These are phyloP conservation scores for Syncephalastrum contaminatum DNA, from an alignment of 371 early-diverging fungal genomes.

Conservation along the genomic window DNA sequence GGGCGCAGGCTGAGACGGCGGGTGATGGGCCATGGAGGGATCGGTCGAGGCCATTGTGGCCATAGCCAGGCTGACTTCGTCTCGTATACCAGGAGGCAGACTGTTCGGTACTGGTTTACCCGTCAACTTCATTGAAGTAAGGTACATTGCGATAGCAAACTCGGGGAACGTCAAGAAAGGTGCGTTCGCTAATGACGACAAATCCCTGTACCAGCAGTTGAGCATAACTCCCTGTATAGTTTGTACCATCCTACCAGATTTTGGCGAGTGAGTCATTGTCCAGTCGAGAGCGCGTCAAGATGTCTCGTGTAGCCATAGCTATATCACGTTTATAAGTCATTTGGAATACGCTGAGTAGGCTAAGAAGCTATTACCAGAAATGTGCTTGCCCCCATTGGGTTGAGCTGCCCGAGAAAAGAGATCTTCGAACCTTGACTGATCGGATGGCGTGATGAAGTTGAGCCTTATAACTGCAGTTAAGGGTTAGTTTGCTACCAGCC, in stretches of 20 bases:
- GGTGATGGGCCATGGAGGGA: slow-evolving; percentile 14
- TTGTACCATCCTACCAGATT: slow-evolving; percentile 36
- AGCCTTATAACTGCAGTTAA: slow-evolving; percentile 6
- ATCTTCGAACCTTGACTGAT: slow-evolving; percentile 50
- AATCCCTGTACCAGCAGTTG: slow-evolving; percentile 30
- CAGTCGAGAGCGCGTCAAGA: slow-evolving; percentile 38
- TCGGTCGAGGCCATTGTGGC: slow-evolving; percentile 51
- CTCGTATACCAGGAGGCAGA: slow-evolving; percentile 38
- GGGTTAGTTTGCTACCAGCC: too few species aligned
- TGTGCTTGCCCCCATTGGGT: slow-evolving; percentile 34
- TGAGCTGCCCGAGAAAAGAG: slow-evolving; percentile 39
- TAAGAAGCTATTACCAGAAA: slow-evolving; percentile 32
- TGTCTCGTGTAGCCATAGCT: slow-evolving; percentile 43
- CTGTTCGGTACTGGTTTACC: slow-evolving; percentile 41
- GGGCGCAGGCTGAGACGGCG: slow-evolving; percentile 15
- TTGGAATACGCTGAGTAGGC: background rate
- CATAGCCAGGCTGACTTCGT: slow-evolving; percentile 50
- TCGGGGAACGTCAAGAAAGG: slow-evolving; percentile 55
- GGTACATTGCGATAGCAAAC: slow-evolving; percentile 61
- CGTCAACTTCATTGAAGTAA: slow-evolving; percentile 45
- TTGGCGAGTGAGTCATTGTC: slow-evolving; percentile 49
- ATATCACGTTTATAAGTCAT: background rate
- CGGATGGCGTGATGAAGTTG: slow-evolving; percentile 41
- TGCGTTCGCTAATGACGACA: slow-evolving; percentile 39
- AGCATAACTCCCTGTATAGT: background rate